Evolutionary conservation across 768 basidiomycete species (phyloP).

Genomic region (Tricholoma hemisulphureum): DNA sequence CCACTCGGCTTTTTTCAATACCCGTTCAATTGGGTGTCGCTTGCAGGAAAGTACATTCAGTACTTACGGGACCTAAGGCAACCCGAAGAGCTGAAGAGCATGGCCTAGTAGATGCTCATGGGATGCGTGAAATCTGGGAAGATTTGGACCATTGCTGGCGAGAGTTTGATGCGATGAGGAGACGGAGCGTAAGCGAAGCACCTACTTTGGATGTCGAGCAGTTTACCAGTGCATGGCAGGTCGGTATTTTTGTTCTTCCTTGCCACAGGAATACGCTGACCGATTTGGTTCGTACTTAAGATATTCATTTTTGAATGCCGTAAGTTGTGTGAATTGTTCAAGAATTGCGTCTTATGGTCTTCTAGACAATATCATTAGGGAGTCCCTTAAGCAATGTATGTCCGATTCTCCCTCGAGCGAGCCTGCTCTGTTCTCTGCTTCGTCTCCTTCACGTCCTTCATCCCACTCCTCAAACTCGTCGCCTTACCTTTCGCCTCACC

Average conservation of each 20-base stretch:
- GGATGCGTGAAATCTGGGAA: conserved; percentile 81
- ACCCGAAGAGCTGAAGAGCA: conserved; percentile 53
- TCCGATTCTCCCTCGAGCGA: conserved; percentile 12
- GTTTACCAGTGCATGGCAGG: conserved; percentile 87
- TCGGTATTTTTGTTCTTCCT: conserved; percentile 33
- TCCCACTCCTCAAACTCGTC: conserved; percentile 41
- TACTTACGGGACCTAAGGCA: conserved; percentile 77
- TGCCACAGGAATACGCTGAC: conserved; percentile 9
- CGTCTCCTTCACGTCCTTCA: conserved; percentile 47
- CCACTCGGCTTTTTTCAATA: conserved; percentile 60
- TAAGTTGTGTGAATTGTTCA: conserved; percentile 38
- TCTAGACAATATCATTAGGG: conserved; percentile 81
- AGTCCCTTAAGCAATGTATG: conserved; percentile 68
- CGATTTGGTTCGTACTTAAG: conserved; percentile 33
- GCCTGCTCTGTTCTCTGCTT: conserved; percentile 38
- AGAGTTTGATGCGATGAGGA: conserved; percentile 69
- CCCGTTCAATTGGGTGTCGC: conserved; percentile 74
- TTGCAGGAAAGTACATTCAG: conserved; percentile 75
- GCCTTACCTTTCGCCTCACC: conserved; percentile 46
- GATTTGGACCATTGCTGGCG: conserved; percentile 80
- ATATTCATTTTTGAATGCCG: conserved; percentile 90
- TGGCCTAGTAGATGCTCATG: conserved; percentile 56
- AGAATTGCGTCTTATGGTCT: neutral
- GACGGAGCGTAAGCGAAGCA: conserved; percentile 28
- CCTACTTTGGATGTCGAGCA: conserved; percentile 46